These are phyloP conservation scores for Saccharomyces paradoxus DNA, from an alignment of 805 yeast species.

Conservation along the genomic window DNA sequence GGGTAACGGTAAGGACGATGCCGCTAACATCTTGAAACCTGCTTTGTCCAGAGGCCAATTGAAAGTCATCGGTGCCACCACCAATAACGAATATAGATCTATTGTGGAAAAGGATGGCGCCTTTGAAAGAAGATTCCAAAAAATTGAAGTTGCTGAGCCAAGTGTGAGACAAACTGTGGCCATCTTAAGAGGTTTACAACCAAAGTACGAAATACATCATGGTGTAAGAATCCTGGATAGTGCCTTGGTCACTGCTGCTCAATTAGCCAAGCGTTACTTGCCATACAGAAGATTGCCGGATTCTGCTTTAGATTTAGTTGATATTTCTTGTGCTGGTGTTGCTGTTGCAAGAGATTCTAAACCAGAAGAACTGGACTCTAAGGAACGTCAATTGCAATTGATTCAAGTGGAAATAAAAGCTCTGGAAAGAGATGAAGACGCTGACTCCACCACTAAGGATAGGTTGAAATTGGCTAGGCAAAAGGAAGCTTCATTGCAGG, in stretches of 20 bases:
- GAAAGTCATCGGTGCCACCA: slow-evolving; percentile 98
- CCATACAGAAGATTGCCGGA: slow-evolving; percentile 95
- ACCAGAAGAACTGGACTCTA: slow-evolving; percentile 90
- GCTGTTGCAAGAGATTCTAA: slow-evolving; percentile 97
- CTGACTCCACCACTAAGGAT: slow-evolving; percentile 75
- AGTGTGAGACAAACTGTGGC: slow-evolving; percentile 90
- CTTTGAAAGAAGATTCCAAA: slow-evolving; percentile 95
- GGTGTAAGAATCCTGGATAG: slow-evolving; percentile 94
- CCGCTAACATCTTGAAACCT: slow-evolving; percentile 93
- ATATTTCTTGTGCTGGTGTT: slow-evolving; percentile 92
- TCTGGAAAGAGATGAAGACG: slow-evolving; percentile 87
- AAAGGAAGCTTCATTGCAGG: slow-evolving; percentile 75
- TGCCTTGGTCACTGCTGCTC: slow-evolving; percentile 91
- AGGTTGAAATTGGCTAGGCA: slow-evolving; percentile 73
- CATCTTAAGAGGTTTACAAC: slow-evolving; percentile 90
- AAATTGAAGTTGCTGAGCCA: slow-evolving; percentile 92
- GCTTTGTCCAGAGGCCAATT: slow-evolving; percentile 93
- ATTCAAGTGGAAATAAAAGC: slow-evolving; percentile 95
- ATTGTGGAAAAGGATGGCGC: slow-evolving; percentile 96
- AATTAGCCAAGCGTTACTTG: slow-evolving; percentile 84
- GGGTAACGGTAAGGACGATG: slow-evolving; percentile 98
- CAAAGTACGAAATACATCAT: slow-evolving; percentile 91
- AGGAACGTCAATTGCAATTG: slow-evolving; percentile 86
- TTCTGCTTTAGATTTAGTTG: slow-evolving; percentile 92
- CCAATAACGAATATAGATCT: slow-evolving; percentile 88